These are phyloP conservation scores for Apiospora koreana DNA, from an alignment of 2,329 filamentous ascomycete species.

Conservation along the genomic window DNA sequence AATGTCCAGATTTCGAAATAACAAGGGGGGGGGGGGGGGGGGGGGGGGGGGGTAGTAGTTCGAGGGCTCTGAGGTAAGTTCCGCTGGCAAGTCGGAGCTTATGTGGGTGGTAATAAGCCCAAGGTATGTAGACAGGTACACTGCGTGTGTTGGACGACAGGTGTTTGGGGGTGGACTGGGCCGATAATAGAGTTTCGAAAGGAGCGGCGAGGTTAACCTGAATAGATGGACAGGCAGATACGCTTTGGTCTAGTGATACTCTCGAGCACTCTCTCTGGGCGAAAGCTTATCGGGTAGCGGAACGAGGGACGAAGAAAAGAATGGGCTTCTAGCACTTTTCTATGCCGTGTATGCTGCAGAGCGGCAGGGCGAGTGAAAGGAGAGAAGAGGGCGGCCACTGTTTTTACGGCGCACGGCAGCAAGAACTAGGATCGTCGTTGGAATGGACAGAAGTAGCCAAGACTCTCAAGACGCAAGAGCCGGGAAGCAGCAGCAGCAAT, in stretches of 20 bases:
- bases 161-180: slow-evolving; percentile 3
- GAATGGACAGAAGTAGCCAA: background rate
- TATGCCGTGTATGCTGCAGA: slow-evolving; percentile 9
- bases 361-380: background rate
- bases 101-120: background rate
- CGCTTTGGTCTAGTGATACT: slow-evolving; percentile 12
- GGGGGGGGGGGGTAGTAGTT: background rate
- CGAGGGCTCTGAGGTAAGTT: slow-evolving; percentile 2
- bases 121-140: background rate
- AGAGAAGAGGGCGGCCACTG: background rate
- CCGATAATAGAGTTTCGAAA: slow-evolving; percentile 12
- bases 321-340: slow-evolving; percentile 13
- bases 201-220: slow-evolving; percentile 10
- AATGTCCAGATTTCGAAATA: slow-evolving; percentile 6
- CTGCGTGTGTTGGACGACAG: background rate
- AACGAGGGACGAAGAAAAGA: slow-evolving; percentile 4
- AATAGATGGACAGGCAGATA: slow-evolving; percentile 6
- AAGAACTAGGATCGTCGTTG: background rate
- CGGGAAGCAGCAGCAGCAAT: background rate
- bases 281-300: slow-evolving; percentile 12
- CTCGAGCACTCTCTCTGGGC: slow-evolving; percentile 6
- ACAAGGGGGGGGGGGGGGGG: background rate
- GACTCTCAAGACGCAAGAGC: background rate
- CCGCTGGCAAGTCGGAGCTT: slow-evolving; percentile 7
- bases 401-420: slow-evolving; percentile 2